phyloP scores from a whole-genome alignment of 257 asterid genomes.

The Capsicum chinense region DNA sequence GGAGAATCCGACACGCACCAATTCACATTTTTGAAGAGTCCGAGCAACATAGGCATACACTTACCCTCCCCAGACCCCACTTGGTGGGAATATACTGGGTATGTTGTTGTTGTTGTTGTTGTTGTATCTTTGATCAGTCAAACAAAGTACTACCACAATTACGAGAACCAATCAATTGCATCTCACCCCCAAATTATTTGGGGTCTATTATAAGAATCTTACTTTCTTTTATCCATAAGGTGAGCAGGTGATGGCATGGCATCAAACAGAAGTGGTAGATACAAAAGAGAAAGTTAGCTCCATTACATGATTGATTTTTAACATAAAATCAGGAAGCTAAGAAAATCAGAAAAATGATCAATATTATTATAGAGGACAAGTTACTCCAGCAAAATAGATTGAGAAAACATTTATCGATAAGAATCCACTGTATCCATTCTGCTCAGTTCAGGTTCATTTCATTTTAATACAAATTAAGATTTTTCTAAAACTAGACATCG shows the following conservation, averaged over 20 bases:
- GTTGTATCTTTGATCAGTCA: neutral
- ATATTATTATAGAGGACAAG: neutral
- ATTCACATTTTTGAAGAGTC: no score
- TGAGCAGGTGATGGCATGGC: neutral
- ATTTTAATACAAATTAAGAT: neutral
- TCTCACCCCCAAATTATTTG: neutral
- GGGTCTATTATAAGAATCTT: neutral
- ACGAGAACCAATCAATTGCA: neutral
- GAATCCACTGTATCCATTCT: neutral
- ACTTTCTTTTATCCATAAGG: neutral
- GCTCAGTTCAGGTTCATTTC: slow-evolving; percentile 1
- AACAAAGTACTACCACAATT: neutral
- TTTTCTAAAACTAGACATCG: neutral
- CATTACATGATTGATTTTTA: neutral
- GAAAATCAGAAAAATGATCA: slow-evolving; percentile 8
- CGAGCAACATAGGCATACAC: no score
- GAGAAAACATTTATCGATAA: neutral
- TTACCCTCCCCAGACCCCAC: no score
- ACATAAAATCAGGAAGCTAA: neutral
- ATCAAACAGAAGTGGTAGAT: neutral
- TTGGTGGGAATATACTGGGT: no score
- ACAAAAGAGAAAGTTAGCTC: neutral
- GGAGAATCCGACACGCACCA: no score
- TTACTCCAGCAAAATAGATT: neutral
- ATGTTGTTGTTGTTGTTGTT: no score